Base-by-base conservation (phyloP, 1,284 basidiomycete species). In the Leccinum solheimii region DNA sequence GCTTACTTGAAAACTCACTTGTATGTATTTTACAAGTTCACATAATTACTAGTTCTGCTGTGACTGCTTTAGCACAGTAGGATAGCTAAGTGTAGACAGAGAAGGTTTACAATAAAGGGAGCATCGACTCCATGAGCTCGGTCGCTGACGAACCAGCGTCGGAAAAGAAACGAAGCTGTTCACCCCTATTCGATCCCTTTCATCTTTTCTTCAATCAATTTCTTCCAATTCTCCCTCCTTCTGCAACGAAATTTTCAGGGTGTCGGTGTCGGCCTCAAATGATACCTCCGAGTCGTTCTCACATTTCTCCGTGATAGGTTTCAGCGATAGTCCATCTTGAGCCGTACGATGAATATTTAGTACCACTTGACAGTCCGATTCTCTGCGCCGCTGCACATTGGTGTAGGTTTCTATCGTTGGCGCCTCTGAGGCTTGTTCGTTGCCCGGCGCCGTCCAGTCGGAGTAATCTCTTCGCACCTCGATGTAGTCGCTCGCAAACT, bases 401-500 rank as follows among this genome's bases (percentile, higher is more conserved):
- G 38, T 16, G 30, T 56, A 67, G 10, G 58, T 71, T 2, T 65
- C 63, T 11, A 14, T n/a, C 27, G 59, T 60, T n/a, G 55, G 58
- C 13, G 45, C 62, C 19, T 66, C 56, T 10, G 60, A 71, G 55
- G 5, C 56, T 14, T 38, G 56, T 14, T 62, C 55, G 30, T 63
- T 59, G 32, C 60, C 60, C 27, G 70, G 56, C 30, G 68, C 64
- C 7, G 71, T 81, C 78, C 86, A 85, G 65, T 88, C 86, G 27
- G 80, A 78, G 67, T 83, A 88, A 69, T 89, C 85, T 56, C 89
- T 81, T 48, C 85, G 85, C 19, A 90, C 81, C 70, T 91, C 89
- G 64, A 91, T 88, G 66, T 90, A 91, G 70, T 91, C 90, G 34
- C 80, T 86, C 34, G 87, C 89, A 67, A 90, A 91, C 72, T 91